Evolutionary conservation across 2,329 filamentous ascomycete species (phyloP), one percentile per base, ranked within the genome.

Genomic region (Aspergillus sp.): DNA sequence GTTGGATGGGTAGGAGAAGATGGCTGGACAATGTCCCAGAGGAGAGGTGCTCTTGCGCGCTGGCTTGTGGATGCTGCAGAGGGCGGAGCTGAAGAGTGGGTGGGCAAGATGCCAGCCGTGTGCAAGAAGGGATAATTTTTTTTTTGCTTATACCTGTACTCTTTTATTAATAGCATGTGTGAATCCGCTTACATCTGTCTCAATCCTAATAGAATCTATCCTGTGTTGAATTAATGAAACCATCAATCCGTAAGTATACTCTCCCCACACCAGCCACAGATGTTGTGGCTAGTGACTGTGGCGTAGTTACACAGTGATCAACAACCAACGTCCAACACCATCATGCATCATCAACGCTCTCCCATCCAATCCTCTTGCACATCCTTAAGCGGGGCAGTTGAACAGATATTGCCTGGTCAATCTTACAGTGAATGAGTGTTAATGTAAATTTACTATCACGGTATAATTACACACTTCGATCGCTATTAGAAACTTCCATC

Each of bases 41-140:
- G 14, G n/a, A 37, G 51, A 31, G 31, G 41, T 5, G 31, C 51
- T 5, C 43, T 54, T 21, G 51, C 51, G 14, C 27, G 51, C 14
- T 54, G 51, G 51, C 51, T 54, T 27, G 51, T 54, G 37, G 51
- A 54, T 33, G 41, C 43, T 47, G 51, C 41, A 19, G 51, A 54
- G 31, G 33, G 27, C 12, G 31, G 21, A 19, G 51, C 41, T 19
- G 51, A 50, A n/a, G 33, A 47, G 19, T 54, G 51, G 51, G 51
- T 54, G 31, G 43, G 51, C 9, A 54, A 47, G 33, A 54, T 54
- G 51, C 51, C 51, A 9, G 43, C 51, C 11, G 51, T 54, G 7
- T 46, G 40, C 11, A 54, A 54, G 43, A 54, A 47, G n/a, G 43
- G 48, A 6, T 49, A 33, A 41, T 23, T 7, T n/a, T 7, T 9